Evolutionary conservation across 2,329 filamentous ascomycete genomes (phyloP).

Genomic region (Claviceps humidiphila): DNA sequence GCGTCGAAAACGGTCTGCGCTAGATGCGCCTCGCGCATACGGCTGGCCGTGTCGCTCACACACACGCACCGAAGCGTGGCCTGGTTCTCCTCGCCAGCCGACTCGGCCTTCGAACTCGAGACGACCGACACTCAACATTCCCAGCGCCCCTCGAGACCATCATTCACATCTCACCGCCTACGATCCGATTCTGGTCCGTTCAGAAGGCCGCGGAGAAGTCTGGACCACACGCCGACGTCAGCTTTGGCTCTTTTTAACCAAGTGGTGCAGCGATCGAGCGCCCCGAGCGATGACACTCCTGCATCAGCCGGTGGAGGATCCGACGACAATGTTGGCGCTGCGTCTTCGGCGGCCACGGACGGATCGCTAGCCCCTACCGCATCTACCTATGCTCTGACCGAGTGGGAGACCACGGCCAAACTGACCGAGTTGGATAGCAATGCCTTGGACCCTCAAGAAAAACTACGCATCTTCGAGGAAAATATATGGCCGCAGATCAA

Average conservation of each 20-base stretch:
- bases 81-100: slow-evolving; percentile 13
- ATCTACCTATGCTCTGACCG: slow-evolving; percentile 7
- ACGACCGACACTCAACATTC: background rate
- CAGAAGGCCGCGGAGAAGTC: slow-evolving; percentile 1
- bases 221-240: slow-evolving; percentile 12
- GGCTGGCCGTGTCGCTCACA: slow-evolving; percentile 5
- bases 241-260: slow-evolving; percentile 23
- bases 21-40: slow-evolving; percentile 20
- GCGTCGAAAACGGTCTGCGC: slow-evolving; percentile 21
- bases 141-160: background rate
- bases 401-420: slow-evolving; percentile 18
- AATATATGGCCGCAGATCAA: slow-evolving; percentile 20
- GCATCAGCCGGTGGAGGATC: background rate
- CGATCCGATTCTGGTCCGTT: slow-evolving; percentile 1
- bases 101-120: background rate
- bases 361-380: slow-evolving; percentile 1
- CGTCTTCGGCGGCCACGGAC: background rate
- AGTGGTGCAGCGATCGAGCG: slow-evolving; percentile 14
- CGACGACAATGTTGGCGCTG: background rate
- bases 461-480: slow-evolving; percentile 14
- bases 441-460: slow-evolving; percentile 6
- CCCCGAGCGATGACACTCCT: background rate
- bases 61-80: slow-evolving; percentile 3
- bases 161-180: background rate
- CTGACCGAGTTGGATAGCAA: slow-evolving; percentile 14